phyloP scores from a whole-genome alignment of 257 asterid genomes.

The Fraxinus quadrangulata region DNA sequence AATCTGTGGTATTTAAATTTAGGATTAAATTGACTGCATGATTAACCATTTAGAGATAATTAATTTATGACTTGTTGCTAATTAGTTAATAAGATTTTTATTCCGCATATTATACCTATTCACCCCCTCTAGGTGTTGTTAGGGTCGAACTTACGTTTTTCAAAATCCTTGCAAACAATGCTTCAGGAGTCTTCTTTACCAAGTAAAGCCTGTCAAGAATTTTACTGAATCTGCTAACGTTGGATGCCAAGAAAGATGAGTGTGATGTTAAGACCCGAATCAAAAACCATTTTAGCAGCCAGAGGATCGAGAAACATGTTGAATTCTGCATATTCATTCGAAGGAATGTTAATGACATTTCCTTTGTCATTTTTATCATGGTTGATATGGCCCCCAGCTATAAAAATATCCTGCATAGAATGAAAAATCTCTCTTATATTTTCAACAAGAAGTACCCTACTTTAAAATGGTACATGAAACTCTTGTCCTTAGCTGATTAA shows the following conservation, averaged over 20 bases:
- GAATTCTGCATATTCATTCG: conserved; percentile 62
- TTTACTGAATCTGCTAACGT: conserved; percentile 38
- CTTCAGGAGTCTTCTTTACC: too few relatives aligned
- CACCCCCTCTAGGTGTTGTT: too few relatives aligned
- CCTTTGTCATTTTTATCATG: conserved; percentile 42
- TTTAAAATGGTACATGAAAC: background rate
- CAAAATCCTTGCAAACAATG: too few relatives aligned
- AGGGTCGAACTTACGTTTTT: too few relatives aligned
- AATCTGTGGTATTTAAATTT: too few relatives aligned
- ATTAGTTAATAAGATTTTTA: too few relatives aligned
- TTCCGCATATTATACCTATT: too few relatives aligned
- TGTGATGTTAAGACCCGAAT: conserved; percentile 54
- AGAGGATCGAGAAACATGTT: conserved; percentile 81
- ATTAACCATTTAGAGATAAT: too few relatives aligned
- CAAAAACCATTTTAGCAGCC: conserved; percentile 61
- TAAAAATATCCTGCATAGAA: conserved; percentile 53
- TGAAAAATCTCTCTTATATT: background rate
- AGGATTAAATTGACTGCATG: too few relatives aligned
- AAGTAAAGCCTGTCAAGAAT: too few relatives aligned
- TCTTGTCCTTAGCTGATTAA: background rate
- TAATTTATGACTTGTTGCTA: too few relatives aligned
- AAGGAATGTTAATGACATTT: conserved; percentile 60
- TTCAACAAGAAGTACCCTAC: too few relatives aligned
- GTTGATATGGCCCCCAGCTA: conserved; percentile 74
- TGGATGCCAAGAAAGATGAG: conserved; percentile 64